Conservation (phyloP, 2,329 filamentous ascomycete genomes). For the Ophiognomonia clavigignenti-juglandacearum region DNA sequence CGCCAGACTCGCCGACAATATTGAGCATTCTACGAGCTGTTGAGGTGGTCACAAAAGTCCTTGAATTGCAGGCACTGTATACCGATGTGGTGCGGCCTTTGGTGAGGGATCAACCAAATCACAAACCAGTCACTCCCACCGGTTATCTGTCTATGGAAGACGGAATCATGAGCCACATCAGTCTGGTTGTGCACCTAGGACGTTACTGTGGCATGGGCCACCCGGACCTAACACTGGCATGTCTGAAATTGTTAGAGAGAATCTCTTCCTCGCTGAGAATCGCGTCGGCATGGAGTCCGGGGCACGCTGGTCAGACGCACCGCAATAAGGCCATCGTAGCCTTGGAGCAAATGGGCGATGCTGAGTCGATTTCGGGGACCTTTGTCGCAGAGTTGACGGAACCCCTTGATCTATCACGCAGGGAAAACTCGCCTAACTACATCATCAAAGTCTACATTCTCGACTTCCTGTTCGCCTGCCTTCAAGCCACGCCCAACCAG, state of each 20-base stretch:
- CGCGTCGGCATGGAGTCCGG: constrained; percentile 62
- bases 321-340: constrained; percentile 84
- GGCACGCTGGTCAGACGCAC: constrained; percentile 56
- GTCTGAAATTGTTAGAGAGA: constrained; percentile 77
- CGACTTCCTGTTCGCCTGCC: constrained; percentile 77
- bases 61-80: constrained; percentile 88
- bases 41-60: constrained; percentile 74
- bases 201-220: constrained; percentile 84
- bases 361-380: constrained; percentile 72
- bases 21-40: constrained; percentile 75
- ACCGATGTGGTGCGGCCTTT: constrained; percentile 80
- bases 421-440: constrained; percentile 67
- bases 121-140: constrained; percentile 61
- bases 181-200: constrained; percentile 75
- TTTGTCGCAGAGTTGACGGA: constrained; percentile 66
- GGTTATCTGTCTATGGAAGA: constrained; percentile 89
- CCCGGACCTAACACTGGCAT: constrained; percentile 71
- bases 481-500: constrained; percentile 67
- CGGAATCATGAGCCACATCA: constrained; percentile 75
- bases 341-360: constrained; percentile 75
- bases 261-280: constrained; percentile 81
- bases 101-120: constrained; percentile 61
- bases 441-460: constrained; percentile 79
- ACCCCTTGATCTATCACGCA: constrained; percentile 67
- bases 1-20: constrained; percentile 75